Evolutionary conservation across 495 filamentous ascomycete genomes (phyloP).

Genomic region (Penicillium egyptiacum): DNA sequence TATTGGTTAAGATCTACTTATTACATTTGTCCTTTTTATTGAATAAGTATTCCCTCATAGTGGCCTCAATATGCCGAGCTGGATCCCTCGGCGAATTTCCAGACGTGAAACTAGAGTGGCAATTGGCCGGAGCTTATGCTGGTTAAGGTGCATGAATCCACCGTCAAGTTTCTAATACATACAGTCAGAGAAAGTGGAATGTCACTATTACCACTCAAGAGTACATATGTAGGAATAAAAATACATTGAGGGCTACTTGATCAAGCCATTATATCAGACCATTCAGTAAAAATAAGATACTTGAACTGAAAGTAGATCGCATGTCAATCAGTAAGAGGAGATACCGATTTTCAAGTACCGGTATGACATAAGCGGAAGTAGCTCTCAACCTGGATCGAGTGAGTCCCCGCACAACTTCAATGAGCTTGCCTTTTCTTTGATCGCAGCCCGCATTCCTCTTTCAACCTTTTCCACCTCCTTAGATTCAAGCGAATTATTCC

Average conservation of each 20-base stretch:
- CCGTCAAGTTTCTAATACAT: conserved; percentile 5
- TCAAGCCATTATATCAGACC: conserved; percentile 4
- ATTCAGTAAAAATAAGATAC: background rate
- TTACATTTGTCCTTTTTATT: conserved; percentile 18
- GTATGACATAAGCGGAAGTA: conserved; percentile 15
- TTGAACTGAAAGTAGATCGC: background rate
- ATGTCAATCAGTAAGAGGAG: background rate
- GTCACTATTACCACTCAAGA: background rate
- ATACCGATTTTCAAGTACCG: conserved; percentile 2
- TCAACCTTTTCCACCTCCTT: background rate
- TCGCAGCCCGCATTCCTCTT: conserved; percentile 1
- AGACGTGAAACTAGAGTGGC: background rate
- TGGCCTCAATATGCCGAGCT: background rate
- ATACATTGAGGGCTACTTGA: background rate
- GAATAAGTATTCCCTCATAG: conserved; percentile 8
- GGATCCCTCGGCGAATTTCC: background rate
- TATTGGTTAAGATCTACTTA: conserved; percentile 15
- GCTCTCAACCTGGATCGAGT: conserved; percentile 9
- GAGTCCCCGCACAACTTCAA: conserved; percentile 17
- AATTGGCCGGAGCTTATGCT: conserved; percentile 9
- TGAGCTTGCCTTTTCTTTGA: conserved; percentile 14
- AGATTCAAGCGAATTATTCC: background rate
- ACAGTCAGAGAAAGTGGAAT: background rate
- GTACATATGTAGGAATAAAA: background rate
- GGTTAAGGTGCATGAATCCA: conserved; percentile 6